Base-by-base conservation (phyloP, 2,329 filamentous ascomycete genomes). In the Nemania sp. region DNA sequence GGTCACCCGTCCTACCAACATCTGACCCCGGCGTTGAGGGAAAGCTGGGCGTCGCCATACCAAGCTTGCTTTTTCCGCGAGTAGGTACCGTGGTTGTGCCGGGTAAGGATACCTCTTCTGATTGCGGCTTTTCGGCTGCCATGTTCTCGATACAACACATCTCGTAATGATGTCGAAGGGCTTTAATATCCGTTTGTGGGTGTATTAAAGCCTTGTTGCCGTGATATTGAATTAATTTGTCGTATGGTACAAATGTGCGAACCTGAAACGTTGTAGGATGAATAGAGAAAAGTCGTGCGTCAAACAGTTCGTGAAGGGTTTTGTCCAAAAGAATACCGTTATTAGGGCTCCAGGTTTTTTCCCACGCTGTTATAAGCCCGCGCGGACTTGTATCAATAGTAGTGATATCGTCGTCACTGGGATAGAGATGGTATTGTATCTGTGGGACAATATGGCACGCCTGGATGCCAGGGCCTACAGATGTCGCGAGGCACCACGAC, bases 401-500 rank as follows among this genome's bases (percentile, higher is more conserved):
- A n/a, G n/a, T n/a, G n/a, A n/a, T 24, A 13, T 24, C 29, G 0
- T 55, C 29, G 24, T 43, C 41, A 35, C 55, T 2, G 15, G 61
- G 66, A 11, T 68, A 68, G 15, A 68, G 32, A 32, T 58, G 26
- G 57, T 62, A 68, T 32, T 68, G 35, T 7, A 24, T 10, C 10
- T 58, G 27, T 49, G 61, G 61, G 5, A 68, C 13, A 27, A 68
- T 62, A 45, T 68, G 26, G 22, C 61, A 67, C 41, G 60, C 65
- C 22, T 64, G 2, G 20, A 64, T 29, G 32, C 29, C n/a, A 45
- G 60, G 55, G 29, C 55, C 49, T 7, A 61, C 38, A n/a, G n/a
- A n/a, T 45, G 45, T 29, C 32, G 35, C 18, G 24, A n/a, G 29
- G 26, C 47, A 53, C 64, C 58, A 66, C 47, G 64, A 29, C 11